Evolutionary conservation across 805 yeast species (phyloP).

Genomic region (Yarrowia sp.): DNA sequence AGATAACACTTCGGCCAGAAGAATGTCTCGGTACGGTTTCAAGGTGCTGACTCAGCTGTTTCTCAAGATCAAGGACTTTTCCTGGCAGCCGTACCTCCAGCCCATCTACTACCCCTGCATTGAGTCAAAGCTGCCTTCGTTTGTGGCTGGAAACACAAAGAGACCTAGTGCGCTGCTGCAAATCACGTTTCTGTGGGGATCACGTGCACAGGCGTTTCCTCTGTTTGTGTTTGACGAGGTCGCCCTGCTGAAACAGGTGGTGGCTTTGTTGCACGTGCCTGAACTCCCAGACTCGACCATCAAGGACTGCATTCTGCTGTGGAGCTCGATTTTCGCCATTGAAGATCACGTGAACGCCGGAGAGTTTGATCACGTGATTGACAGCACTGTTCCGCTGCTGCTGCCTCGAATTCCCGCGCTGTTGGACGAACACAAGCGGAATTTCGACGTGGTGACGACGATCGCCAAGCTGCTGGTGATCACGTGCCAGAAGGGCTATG

Average conservation of each 20-base stretch:
- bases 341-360: constrained; percentile 57
- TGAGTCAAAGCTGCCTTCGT: constrained; percentile 67
- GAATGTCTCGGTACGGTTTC: constrained; percentile 70
- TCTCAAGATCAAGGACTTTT: constrained; percentile 56
- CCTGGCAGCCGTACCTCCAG: constrained; percentile 63
- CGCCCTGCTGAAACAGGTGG: constrained; percentile 62
- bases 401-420: constrained; percentile 43
- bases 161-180: constrained; percentile 80
- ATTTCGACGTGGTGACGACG: constrained; percentile 42
- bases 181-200: constrained; percentile 67
- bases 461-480: constrained; percentile 44
- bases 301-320: constrained; percentile 55
- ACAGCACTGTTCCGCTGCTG: constrained; percentile 48
- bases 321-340: constrained; percentile 57
- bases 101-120: constrained; percentile 63
- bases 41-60: constrained; percentile 68
- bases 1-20: constrained; percentile 54
- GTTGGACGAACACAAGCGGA: constrained; percentile 40
- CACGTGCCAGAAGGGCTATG: constrained; percentile 59
- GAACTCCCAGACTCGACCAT: constrained; percentile 74
- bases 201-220: constrained; percentile 55
- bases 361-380: constrained; percentile 18
- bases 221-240: constrained; percentile 64
- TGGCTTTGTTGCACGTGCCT: constrained; percentile 59
- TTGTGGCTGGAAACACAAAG: constrained; percentile 79